Evolutionary conservation across 2,329 filamentous ascomycete species (phyloP).

Genomic region (Pseudopyrenochaeta lycopersici): DNA sequence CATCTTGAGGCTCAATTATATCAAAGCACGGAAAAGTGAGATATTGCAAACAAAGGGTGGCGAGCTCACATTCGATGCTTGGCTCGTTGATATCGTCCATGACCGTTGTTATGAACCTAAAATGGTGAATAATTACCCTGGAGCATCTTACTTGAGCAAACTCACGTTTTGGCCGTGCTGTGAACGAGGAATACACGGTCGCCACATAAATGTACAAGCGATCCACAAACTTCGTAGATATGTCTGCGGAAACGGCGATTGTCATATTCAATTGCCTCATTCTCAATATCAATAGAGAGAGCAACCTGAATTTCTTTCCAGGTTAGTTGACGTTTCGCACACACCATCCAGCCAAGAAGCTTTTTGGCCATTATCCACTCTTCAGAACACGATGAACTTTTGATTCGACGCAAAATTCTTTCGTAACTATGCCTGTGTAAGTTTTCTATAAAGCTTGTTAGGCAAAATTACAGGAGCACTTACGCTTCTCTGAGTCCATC

Average conservation of each 20-base stretch:
- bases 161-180: conserved; percentile 9
- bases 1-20: conserved; percentile 12
- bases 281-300: conserved; percentile 28
- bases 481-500: conserved; percentile 30
- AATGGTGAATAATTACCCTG: not conserved
- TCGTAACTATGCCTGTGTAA: conserved; percentile 23
- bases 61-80: conserved; percentile 35
- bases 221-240: conserved; percentile 38
- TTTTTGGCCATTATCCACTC: conserved; percentile 28
- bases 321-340: conserved; percentile 34
- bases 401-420: conserved; percentile 34
- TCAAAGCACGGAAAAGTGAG: conserved; percentile 34
- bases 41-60: conserved; percentile 35
- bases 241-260: conserved; percentile 24
- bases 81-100: conserved; percentile 28
- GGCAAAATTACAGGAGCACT: conserved; percentile 6
- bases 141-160: not conserved
- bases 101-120: conserved; percentile 29
- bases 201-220: conserved; percentile 17
- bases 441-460: not conserved
- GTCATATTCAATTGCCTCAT: conserved; percentile 29
- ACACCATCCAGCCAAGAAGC: conserved; percentile 39
- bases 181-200: conserved; percentile 8
- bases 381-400: conserved; percentile 1
- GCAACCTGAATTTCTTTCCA: conserved; percentile 41